Conservation (phyloP, 352 stramenopile genomes). For the Globisporangium megalacanthum region DNA sequence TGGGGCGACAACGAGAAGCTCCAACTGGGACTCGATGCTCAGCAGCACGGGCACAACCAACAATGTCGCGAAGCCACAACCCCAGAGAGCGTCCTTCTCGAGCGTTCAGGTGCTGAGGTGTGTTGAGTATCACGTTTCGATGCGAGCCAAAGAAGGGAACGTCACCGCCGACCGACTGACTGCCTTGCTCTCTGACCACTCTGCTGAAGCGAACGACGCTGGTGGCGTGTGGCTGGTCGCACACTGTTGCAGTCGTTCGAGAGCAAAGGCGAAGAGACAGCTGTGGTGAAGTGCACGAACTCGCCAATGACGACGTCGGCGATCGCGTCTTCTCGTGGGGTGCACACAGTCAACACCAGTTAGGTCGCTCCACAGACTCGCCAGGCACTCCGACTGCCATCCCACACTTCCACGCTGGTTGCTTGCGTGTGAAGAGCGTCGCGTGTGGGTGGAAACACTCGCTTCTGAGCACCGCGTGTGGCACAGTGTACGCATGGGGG, state of each 20-base stretch:
- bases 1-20: slow-evolving; percentile 64
- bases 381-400: slow-evolving; percentile 1
- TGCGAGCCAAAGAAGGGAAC: no score
- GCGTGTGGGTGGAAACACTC: slow-evolving; percentile 84
- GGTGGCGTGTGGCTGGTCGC: slow-evolving; percentile 71
- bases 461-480: slow-evolving; percentile 40
- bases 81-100: background rate
- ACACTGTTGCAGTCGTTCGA: slow-evolving; percentile 38
- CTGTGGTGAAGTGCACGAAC: background rate
- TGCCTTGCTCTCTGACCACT: background rate
- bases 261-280: slow-evolving; percentile 3
- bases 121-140: no score
- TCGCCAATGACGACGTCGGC: slow-evolving; percentile 2
- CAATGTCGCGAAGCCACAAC: slow-evolving; percentile 1
- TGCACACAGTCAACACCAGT: slow-evolving; percentile 37
- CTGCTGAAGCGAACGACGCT: slow-evolving; percentile 19
- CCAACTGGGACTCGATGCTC: slow-evolving; percentile 29
- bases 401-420: background rate
- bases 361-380: slow-evolving; percentile 23
- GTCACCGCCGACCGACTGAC: background rate
- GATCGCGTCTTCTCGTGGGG: slow-evolving; percentile 52
- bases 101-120: background rate
- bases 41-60: background rate
- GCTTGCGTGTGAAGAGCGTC: slow-evolving; percentile 42
- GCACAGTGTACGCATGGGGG: slow-evolving; percentile 62